phyloP scores from a whole-genome alignment of 2,329 filamentous ascomycete species.

The Fusarium xylarioides region DNA sequence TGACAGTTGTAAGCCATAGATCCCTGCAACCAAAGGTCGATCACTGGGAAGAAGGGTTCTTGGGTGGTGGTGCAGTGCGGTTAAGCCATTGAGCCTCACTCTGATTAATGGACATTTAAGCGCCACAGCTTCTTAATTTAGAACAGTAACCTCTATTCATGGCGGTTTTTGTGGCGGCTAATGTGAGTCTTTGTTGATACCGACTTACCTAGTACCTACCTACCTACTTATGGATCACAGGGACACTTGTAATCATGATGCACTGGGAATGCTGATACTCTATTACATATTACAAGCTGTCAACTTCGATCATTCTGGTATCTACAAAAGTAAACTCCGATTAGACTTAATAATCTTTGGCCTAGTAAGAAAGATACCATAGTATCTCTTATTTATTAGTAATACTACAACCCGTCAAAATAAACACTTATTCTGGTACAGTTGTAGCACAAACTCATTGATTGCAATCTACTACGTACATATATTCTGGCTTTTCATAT shows the following conservation, averaged over 20 bases:
- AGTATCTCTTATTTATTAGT: neutral
- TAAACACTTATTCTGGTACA: neutral
- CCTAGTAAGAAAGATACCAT: neutral
- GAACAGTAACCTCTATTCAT: conserved; percentile 15
- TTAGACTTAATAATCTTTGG: neutral
- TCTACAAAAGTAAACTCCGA: neutral
- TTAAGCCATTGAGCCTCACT: conserved; percentile 27
- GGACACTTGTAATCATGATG: neutral
- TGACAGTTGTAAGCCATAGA: conserved; percentile 26
- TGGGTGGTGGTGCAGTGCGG: neutral
- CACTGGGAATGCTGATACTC: neutral
- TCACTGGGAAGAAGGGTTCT: conserved; percentile 16
- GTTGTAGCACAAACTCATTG: conserved; percentile 1
- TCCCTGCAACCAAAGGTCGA: conserved; percentile 29
- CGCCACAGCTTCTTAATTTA: conserved; percentile 35
- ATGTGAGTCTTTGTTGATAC: neutral
- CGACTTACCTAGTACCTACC: neutral
- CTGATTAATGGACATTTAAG: neutral
- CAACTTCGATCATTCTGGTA: neutral
- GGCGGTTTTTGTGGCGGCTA: conserved; percentile 7
- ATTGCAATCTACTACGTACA: neutral
- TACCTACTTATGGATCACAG: neutral
- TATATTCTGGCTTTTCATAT: neutral
- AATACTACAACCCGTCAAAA: neutral
- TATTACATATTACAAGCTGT: neutral